Evolutionary conservation across 2,329 filamentous ascomycete genomes (phyloP).

Genomic region (Aspergillus bombycis): DNA sequence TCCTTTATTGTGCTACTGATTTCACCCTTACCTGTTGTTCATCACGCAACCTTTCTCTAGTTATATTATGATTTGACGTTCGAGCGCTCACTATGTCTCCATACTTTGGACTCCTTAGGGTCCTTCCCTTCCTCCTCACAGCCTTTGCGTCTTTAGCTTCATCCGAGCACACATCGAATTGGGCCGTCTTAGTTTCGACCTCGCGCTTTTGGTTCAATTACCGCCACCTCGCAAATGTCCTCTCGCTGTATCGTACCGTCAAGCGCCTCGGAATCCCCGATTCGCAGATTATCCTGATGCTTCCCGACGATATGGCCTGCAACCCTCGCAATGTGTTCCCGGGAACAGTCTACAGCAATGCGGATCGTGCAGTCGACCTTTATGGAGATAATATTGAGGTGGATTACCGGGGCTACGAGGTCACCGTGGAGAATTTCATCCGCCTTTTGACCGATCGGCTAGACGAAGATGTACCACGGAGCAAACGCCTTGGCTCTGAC

Average conservation of each 20-base stretch:
- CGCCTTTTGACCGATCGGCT: constrained; percentile 91
- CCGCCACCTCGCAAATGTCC: constrained; percentile 93
- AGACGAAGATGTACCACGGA: constrained; percentile 90
- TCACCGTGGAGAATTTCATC: constrained; percentile 99
- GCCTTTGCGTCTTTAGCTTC: constrained; percentile 19
- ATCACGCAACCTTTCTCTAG: not conserved
- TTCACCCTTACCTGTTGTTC: not conserved
- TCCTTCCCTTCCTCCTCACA: constrained; percentile 30
- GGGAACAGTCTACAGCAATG: constrained; percentile 97
- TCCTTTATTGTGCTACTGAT: not conserved
- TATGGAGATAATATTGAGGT: constrained; percentile 99
- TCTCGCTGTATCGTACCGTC: constrained; percentile 96
- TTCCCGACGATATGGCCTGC: constrained; percentile 99
- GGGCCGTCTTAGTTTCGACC: constrained; percentile 97
- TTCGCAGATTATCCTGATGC: constrained; percentile 98
- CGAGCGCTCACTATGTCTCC: constrained; percentile 30
- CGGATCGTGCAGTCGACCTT: constrained; percentile 89
- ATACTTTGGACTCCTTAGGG: constrained; percentile 28
- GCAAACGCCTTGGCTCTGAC: constrained; percentile 91
- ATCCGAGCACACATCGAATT: constrained; percentile 85
- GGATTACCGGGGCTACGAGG: constrained; percentile 96
- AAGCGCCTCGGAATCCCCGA: constrained; percentile 97
- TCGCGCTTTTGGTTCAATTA: constrained; percentile 99
- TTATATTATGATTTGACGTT: constrained; percentile 22
- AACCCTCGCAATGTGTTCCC: constrained; percentile 98